phyloP scores from a whole-genome alignment of 2,329 filamentous ascomycete species.

The Hypoxylon sp. region DNA sequence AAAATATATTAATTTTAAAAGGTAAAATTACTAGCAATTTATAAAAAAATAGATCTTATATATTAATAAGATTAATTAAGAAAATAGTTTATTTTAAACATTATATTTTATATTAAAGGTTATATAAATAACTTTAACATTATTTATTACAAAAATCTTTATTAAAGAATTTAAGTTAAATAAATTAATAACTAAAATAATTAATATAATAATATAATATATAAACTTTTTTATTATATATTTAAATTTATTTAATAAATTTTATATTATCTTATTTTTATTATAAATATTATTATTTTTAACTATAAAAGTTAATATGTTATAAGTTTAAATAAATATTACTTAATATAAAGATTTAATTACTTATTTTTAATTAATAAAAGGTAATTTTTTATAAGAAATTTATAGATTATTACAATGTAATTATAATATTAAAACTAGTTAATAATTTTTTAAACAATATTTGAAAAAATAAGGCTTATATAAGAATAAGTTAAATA shows the following conservation, averaged over 20 bases:
- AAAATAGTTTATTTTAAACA: neutral
- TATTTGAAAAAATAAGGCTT: neutral
- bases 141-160: neutral
- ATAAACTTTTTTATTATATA: neutral
- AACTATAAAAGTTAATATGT: too few relatives aligned
- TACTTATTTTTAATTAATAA: neutral
- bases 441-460: neutral
- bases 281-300: neutral
- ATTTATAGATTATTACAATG: neutral
- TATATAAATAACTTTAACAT: neutral
- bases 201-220: neutral
- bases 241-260: neutral
- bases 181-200: neutral
- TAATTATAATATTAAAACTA: neutral
- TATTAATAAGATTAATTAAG: neutral
- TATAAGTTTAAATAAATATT: too few relatives aligned
- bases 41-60: neutral
- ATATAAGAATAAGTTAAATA: slow-evolving; percentile 3
- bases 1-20: neutral
- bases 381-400: neutral
- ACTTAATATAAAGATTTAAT: too few relatives aligned
- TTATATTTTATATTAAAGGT: neutral
- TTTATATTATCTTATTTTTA: neutral
- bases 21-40: neutral
- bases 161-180: neutral